Evolutionary conservation across 805 yeast species (phyloP).

Genomic region (Tetrapisispora pingtungensis): DNA sequence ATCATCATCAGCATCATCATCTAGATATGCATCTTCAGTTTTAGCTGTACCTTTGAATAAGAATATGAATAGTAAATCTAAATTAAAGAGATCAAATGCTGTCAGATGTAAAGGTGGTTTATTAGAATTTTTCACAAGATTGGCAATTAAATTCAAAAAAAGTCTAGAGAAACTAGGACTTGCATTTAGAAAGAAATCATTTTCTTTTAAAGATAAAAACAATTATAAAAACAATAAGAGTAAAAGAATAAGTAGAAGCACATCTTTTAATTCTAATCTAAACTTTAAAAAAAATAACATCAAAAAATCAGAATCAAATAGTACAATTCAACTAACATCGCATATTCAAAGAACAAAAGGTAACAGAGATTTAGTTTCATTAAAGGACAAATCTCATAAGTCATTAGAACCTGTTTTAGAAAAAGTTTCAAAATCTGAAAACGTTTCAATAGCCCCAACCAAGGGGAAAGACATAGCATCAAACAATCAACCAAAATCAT

Average conservation of each 20-base stretch:
- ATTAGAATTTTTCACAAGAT: slow-evolving; percentile 22
- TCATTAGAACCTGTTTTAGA: slow-evolving; percentile 14
- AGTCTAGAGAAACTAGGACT: slow-evolving; percentile 22
- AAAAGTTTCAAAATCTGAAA: slow-evolving; percentile 1
- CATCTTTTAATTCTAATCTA: background rate
- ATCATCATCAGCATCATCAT: slow-evolving; percentile 5
- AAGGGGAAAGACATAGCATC: background rate
- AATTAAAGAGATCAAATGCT: slow-evolving; percentile 25
- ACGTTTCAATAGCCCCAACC: background rate
- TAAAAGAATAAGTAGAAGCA: background rate
- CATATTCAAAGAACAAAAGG: slow-evolving; percentile 24
- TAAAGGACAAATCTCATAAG: slow-evolving; percentile 10
- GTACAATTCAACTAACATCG: slow-evolving; percentile 14
- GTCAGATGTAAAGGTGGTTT: slow-evolving; percentile 33
- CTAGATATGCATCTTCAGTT: background rate
- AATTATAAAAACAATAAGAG: background rate
- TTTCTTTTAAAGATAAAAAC: slow-evolving; percentile 7
- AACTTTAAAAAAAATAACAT: background rate
- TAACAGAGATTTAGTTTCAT: slow-evolving; percentile 9
- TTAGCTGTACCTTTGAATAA: slow-evolving; percentile 1
- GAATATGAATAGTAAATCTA: slow-evolving; percentile 2
- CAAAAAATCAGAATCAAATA: slow-evolving; percentile 6
- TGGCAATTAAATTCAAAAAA: slow-evolving; percentile 21
- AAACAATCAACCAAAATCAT: background rate
- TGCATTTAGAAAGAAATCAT: slow-evolving; percentile 19